Conservation (phyloP, 371 early-diverging fungal species). For the Mucor circinelloides region DNA sequence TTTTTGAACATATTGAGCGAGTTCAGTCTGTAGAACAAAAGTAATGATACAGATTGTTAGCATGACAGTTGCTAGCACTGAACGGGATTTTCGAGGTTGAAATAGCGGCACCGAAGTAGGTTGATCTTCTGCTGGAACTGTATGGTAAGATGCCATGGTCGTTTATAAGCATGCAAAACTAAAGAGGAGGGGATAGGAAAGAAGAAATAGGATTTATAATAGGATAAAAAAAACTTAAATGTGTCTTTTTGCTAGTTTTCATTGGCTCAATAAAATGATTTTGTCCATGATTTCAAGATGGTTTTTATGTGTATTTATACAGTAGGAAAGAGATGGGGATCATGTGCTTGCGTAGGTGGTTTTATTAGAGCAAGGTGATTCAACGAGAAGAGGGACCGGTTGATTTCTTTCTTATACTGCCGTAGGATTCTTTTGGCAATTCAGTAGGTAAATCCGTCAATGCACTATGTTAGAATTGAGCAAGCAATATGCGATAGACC, state of each 20-base stretch:
- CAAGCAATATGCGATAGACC: not conserved
- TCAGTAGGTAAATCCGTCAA: slow-evolving; percentile 23
- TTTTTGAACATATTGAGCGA: slow-evolving; percentile 68
- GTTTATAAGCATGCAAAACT: not conserved
- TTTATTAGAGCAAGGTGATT: too few relatives aligned
- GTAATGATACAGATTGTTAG: slow-evolving; percentile 59
- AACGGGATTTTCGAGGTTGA: slow-evolving; percentile 19
- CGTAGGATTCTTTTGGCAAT: slow-evolving; percentile 18
- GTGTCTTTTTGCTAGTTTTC: not conserved
- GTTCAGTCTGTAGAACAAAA: slow-evolving; percentile 70
- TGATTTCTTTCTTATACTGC: slow-evolving; percentile 5
- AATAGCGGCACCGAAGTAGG: slow-evolving; percentile 8
- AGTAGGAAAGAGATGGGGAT: not conserved
- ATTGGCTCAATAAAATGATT: not conserved
- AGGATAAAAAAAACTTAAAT: not conserved
- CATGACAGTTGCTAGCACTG: slow-evolving; percentile 44
- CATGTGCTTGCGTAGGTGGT: not conserved
- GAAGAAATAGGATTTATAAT: not conserved
- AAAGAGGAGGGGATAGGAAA: not conserved
- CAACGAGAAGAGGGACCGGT: slow-evolving; percentile 3
- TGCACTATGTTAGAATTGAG: not conserved
- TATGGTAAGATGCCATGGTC: slow-evolving; percentile 33
- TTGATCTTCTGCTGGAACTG: slow-evolving; percentile 30
- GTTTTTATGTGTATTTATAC: not conserved
- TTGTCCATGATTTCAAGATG: not conserved